Evolutionary conservation across 2,329 filamentous ascomycete genomes (phyloP).

Genomic region (Neonectria hederae): DNA sequence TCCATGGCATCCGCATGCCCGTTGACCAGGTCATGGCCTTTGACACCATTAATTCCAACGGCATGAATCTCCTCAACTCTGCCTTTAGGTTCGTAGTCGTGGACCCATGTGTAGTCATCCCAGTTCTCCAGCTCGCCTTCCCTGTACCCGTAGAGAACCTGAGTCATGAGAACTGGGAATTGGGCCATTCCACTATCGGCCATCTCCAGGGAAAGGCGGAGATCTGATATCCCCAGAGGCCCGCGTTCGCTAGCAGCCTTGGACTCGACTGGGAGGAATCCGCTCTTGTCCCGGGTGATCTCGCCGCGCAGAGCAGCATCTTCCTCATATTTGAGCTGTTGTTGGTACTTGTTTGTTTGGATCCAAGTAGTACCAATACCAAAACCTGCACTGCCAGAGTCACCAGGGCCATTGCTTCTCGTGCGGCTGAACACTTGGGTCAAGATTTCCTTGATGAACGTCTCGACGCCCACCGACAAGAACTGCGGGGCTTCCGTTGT

Average conservation of each 20-base stretch:
- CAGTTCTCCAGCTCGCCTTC: slow-evolving; percentile 80
- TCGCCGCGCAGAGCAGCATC: slow-evolving; percentile 77
- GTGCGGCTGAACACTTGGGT: slow-evolving; percentile 71
- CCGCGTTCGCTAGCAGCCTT: slow-evolving; percentile 77
- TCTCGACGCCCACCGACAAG: slow-evolving; percentile 72
- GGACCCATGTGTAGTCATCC: slow-evolving; percentile 66
- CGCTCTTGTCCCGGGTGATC: slow-evolving; percentile 76
- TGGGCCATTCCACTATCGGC: slow-evolving; percentile 79
- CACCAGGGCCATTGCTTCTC: slow-evolving; percentile 70
- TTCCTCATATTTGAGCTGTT: slow-evolving; percentile 80
- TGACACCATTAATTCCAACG: slow-evolving; percentile 48
- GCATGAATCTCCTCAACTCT: slow-evolving; percentile 43
- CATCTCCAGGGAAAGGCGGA: slow-evolving; percentile 79
- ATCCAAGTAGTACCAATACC: slow-evolving; percentile 76
- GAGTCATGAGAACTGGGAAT: slow-evolving; percentile 78
- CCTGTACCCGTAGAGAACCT: slow-evolving; percentile 75
- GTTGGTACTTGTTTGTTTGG: slow-evolving; percentile 80
- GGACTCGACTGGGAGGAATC: slow-evolving; percentile 82
- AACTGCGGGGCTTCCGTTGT: slow-evolving; percentile 68
- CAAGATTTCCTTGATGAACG: slow-evolving; percentile 73
- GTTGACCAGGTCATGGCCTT: slow-evolving; percentile 54
- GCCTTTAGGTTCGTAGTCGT: slow-evolving; percentile 46
- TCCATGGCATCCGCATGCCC: slow-evolving; percentile 68
- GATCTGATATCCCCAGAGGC: slow-evolving; percentile 79
- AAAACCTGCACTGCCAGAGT: slow-evolving; percentile 68